Evolutionary conservation across 73 alveolate species (phyloP), one percentile per base, ranked within the genome.

Genomic region (Paramecium octaurelia): DNA sequence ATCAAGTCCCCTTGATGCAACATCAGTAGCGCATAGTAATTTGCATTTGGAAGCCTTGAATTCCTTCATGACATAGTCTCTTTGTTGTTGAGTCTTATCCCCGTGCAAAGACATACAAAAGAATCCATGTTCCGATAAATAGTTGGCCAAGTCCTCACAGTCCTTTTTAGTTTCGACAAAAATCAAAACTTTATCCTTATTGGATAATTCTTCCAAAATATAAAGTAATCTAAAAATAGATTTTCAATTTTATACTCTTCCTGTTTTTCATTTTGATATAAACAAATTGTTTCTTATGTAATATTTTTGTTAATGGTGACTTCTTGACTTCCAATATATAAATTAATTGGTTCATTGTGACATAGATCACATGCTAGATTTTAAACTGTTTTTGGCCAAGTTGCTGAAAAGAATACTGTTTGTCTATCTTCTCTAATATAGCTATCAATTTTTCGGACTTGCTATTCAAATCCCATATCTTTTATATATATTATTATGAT

Each of bases 1-100:
- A 93, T 97, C 99, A 20, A 98, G 88, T 10, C 99, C 99, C 80
- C 99, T 94, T 31, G 97, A 92, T 14, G 99, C 99, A 1, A 97
- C 99, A 92, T 97, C 99, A 0, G 99, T 97, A 16, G 99, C 99
- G 21, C 96, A 92, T 59, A 96, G 87, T 23, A 97, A 95, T 92
- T 95, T 92, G 44, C 96, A 88, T 91, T 76, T 94, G 3, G 96
- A 96, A 12, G 92, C 76, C 85, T 94, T 92, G 86, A 95, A 97
- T 57, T 95, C 96, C 46, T 93, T 94, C 90, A 96, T 90, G 29
- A 96, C 94, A 44, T 93, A 75, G 10, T 95, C 96, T 93, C 98
- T 95, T 73, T 90, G 75, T 46, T 89, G 23, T 95, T 97, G 98
- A 11, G 95, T 73, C 92, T 97, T 97, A 36, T 95, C 99, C 16